Conservation (phyloP, 1,284 basidiomycete species). For the Neotropicomus parvogracilis region DNA sequence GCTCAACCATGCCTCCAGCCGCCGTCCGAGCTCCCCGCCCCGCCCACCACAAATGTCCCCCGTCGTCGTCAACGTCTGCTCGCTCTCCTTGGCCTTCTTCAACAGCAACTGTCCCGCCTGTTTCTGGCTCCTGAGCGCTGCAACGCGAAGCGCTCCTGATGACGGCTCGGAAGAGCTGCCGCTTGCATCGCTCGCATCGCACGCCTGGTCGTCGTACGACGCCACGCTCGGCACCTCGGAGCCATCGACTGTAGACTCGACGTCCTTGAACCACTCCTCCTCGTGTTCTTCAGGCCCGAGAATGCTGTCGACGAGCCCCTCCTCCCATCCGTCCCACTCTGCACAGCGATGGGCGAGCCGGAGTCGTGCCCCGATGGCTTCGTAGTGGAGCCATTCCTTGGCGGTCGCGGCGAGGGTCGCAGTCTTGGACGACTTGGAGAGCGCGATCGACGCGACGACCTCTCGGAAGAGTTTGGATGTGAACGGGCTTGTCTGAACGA, state of each 20-base stretch:
- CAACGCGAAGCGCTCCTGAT: constrained; percentile 18
- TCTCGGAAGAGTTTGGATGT: constrained; percentile 65
- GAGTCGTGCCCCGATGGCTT: constrained; percentile 57
- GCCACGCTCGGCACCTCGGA: constrained; percentile 18
- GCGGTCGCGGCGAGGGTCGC: constrained; percentile 41
- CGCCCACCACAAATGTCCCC: constrained; percentile 74
- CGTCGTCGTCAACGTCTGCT: constrained; percentile 62
- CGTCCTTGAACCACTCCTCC: constrained; percentile 61
- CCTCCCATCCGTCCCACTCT: constrained; percentile 87
- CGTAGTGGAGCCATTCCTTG: constrained; percentile 68
- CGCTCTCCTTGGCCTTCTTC: constrained; percentile 53
- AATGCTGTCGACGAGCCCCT: constrained; percentile 70
- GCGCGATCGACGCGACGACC: constrained; percentile 44
- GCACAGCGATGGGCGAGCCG: constrained; percentile 71
- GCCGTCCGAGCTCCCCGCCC: constrained; percentile 67
- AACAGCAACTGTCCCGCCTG: constrained; percentile 43
- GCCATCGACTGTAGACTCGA: constrained; percentile 33
- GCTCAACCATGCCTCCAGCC: constrained; percentile 69
- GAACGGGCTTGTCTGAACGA: constrained; percentile 71
- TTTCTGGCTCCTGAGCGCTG: constrained; percentile 28
- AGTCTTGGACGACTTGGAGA: constrained; percentile 23
- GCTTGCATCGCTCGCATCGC: constrained; percentile 1
- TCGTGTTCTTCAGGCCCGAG: constrained; percentile 66
- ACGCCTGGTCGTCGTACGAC: not conserved
- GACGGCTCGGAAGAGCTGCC: constrained; percentile 15